A percentile compares a stretch with the other conserved stretches of the same genome.
These are phyloP conservation scores for Amphibolis antarctica DNA, from an alignment of 106 monocot genomes.

Conservation along the genomic window DNA sequence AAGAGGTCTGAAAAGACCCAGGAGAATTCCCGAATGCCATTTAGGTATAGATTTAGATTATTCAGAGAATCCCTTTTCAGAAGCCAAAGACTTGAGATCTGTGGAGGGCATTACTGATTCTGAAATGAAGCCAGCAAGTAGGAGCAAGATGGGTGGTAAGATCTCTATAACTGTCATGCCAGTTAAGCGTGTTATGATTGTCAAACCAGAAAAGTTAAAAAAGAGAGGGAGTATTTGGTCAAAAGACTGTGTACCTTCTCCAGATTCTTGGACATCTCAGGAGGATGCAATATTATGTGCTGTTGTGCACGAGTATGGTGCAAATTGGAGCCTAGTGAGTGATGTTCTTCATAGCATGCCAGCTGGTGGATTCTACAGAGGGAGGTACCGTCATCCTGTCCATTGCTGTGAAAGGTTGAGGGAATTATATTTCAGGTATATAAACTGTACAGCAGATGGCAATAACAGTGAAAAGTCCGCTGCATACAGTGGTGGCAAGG, in stretches of 20 bases:
- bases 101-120: slow-evolving; percentile 23
- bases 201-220: slow-evolving; percentile 71
- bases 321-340: slow-evolving; percentile 70
- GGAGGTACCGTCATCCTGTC: slow-evolving; percentile 77
- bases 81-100: slow-evolving; percentile 26
- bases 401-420: slow-evolving; percentile 97
- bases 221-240: slow-evolving; percentile 60
- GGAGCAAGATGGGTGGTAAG: slow-evolving; percentile 42
- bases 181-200: slow-evolving; percentile 67
- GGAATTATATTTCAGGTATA: slow-evolving; percentile 76
- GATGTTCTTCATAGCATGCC: slow-evolving; percentile 47
- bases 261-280: slow-evolving; percentile 66
- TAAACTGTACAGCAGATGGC: slow-evolving; percentile 37
- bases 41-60: slow-evolving; percentile 18
- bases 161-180: slow-evolving; percentile 66
- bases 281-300: slow-evolving; percentile 94
- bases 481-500: slow-evolving; percentile 51
- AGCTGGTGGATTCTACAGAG: slow-evolving; percentile 62
- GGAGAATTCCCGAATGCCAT: slow-evolving; percentile 30
- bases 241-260: slow-evolving; percentile 48
- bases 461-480: slow-evolving; percentile 41
- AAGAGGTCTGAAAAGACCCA: slow-evolving; percentile 43
- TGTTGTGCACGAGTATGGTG: slow-evolving; percentile 72
- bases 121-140: slow-evolving; percentile 30
- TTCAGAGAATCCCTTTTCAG: slow-evolving; percentile 25